These are phyloP conservation scores for Canavalia gladiata DNA, from an alignment of 306 rosid genomes.

Conservation along the genomic window DNA sequence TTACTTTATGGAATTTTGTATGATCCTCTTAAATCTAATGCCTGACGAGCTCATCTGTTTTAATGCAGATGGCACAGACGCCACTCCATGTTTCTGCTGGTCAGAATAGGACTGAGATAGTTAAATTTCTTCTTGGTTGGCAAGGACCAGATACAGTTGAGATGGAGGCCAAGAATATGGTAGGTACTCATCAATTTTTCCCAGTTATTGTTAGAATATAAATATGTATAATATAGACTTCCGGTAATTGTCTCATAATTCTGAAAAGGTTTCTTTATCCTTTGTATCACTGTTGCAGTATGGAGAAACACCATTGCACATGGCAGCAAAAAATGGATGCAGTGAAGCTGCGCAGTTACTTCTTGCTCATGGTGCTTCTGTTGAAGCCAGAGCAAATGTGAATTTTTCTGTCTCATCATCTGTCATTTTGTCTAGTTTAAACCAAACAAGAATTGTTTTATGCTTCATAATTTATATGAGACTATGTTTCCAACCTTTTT, in stretches of 20 bases:
- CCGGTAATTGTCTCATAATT: constrained; percentile 13
- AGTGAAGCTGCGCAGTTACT: constrained; percentile 75
- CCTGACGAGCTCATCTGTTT: constrained; percentile 36
- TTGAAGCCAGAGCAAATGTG: constrained; percentile 97
- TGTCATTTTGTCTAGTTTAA: constrained; percentile 43
- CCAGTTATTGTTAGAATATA: constrained; percentile 13
- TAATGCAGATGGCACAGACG: constrained; percentile 88
- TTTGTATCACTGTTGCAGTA: constrained; percentile 62
- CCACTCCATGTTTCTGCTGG: constrained; percentile 96
- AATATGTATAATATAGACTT: constrained; percentile 22
- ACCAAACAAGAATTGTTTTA: constrained; percentile 19
- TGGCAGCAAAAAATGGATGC: constrained; percentile 96
- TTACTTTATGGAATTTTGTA: constrained; percentile 22
- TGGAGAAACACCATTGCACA: constrained; percentile 97
- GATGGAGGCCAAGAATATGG: constrained; percentile 96
- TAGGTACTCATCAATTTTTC: constrained; percentile 42
- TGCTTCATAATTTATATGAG: constrained; percentile 44
- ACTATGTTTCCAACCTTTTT: constrained; percentile 40
- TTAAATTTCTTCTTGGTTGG: constrained; percentile 86
- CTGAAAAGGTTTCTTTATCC: constrained; percentile 12
- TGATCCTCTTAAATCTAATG: constrained; percentile 4
- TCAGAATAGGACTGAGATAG: constrained; percentile 74
- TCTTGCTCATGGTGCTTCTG: constrained; percentile 79
- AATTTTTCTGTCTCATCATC: constrained; percentile 42
- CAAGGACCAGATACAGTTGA: constrained; percentile 73